These are phyloP conservation scores for Plasmodium vinckei DNA, from an alignment of 169 alveolate species.

Conservation along the genomic window DNA sequence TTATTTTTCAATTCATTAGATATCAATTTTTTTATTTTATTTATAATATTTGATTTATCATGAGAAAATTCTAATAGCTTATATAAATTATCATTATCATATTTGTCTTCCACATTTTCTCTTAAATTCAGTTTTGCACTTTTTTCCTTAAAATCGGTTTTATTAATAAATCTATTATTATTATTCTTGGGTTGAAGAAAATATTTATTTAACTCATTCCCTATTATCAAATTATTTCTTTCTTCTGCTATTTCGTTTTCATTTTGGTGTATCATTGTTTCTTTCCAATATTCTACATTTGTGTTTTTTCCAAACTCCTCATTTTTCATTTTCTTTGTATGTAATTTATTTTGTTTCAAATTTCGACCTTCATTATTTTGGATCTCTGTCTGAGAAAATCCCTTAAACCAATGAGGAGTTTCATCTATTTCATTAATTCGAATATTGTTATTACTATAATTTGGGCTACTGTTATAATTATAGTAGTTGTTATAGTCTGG, in stretches of 20 bases:
- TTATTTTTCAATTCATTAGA: conserved; percentile 53
- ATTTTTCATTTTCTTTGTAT: not conserved
- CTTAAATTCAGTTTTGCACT: conserved; percentile 65
- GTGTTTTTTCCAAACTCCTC: conserved; percentile 9
- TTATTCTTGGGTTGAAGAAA: not conserved
- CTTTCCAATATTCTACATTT: conserved; percentile 25
- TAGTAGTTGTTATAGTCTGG: not conserved
- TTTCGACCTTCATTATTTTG: conserved; percentile 7
- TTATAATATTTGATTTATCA: conserved; percentile 58
- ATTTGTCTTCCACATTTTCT: conserved; percentile 10
- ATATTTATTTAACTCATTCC: not conserved
- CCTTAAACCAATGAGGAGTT: no score
- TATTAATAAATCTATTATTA: conserved; percentile 1
- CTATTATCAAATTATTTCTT: not conserved
- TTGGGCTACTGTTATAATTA: not conserved
- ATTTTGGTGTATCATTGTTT: not conserved
- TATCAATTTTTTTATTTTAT: conserved; percentile 55
- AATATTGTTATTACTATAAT: not conserved
- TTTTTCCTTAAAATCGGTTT: conserved; percentile 18
- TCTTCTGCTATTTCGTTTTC: not conserved
- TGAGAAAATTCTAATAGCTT: conserved; percentile 10
- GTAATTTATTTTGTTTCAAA: conserved; percentile 7
- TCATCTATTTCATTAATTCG: conserved; percentile 17
- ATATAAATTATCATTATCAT: conserved; percentile 21
- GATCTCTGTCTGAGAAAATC: conserved; percentile 2